Percentiles rank a stretch among this genome's conserved stretches.
These are phyloP conservation scores for Terana coerulea DNA, from an alignment of 768 basidiomycete genomes.

Conservation along the genomic window DNA sequence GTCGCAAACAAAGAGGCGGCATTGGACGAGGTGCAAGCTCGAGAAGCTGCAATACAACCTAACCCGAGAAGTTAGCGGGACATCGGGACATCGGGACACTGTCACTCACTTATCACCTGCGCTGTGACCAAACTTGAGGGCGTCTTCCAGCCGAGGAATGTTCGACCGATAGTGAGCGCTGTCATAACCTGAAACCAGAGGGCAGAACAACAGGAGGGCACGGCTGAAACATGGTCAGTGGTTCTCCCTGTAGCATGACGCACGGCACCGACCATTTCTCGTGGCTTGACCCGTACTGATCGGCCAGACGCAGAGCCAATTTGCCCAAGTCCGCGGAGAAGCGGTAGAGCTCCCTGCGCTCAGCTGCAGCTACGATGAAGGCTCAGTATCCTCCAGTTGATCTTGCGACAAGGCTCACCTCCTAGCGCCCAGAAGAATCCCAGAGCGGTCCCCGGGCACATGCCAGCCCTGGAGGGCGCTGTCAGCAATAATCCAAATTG, in stretches of 20 bases:
- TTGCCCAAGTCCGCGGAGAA: slow-evolving; percentile 68
- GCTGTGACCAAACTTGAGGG: slow-evolving; percentile 60
- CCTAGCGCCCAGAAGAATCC: slow-evolving; percentile 74
- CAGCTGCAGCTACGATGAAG: slow-evolving; percentile 41
- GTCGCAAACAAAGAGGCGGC: slow-evolving; percentile 56
- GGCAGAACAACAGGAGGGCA: slow-evolving; percentile 55
- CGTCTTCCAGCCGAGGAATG: slow-evolving; percentile 55
- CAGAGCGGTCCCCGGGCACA: slow-evolving; percentile 63
- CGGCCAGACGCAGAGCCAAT: slow-evolving; percentile 64
- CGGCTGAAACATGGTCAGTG: slow-evolving; percentile 36
- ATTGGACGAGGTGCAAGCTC: slow-evolving; percentile 49
- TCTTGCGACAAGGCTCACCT: slow-evolving; percentile 33
- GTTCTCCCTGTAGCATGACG: not conserved
- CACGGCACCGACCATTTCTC: slow-evolving; percentile 55
- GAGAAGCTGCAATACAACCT: slow-evolving; percentile 65
- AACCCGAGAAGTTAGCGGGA: slow-evolving; percentile 1
- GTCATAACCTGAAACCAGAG: slow-evolving; percentile 66
- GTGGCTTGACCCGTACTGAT: slow-evolving; percentile 54
- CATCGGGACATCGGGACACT: not conserved
- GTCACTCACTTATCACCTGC: slow-evolving; percentile 57
- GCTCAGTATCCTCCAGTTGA: not conserved
- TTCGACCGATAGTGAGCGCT: slow-evolving; percentile 63
- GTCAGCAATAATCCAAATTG: not conserved
- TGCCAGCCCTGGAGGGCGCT: slow-evolving; percentile 47
- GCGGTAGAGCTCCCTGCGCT: slow-evolving; percentile 58